phyloP scores from a whole-genome alignment of 1,139 yeast species.

The Entelexis paramagnoliae region DNA sequence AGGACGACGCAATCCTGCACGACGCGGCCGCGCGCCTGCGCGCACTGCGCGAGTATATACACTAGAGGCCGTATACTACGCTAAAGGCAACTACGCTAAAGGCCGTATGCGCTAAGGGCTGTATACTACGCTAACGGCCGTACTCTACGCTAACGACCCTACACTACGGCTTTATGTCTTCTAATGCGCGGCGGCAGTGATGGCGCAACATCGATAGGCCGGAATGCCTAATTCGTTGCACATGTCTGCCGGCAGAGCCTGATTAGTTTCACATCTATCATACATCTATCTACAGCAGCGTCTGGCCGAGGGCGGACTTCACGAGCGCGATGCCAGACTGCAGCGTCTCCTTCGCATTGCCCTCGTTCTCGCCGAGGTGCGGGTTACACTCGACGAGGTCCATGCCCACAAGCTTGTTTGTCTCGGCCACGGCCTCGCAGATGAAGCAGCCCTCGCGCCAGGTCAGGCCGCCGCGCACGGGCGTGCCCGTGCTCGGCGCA shows the following conservation, averaged over 20 bases:
- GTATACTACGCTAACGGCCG: no score
- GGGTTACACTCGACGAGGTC: constrained; percentile 96
- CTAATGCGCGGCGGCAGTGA: no score
- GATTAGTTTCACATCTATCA: no score
- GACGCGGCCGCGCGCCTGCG: constrained; percentile 72
- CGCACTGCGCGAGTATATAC: constrained; percentile 52
- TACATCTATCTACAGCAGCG: constrained; percentile 42
- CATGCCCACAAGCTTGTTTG: constrained; percentile 74
- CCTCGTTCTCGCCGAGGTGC: constrained; percentile 65
- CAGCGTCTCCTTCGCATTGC: constrained; percentile 73
- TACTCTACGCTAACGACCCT: no score
- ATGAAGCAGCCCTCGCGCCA: constrained; percentile 88
- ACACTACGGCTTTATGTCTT: no score
- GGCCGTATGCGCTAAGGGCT: no score
- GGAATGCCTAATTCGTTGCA: no score
- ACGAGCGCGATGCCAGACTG: constrained; percentile 85
- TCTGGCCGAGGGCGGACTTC: constrained; percentile 90
- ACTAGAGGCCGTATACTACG: neutral
- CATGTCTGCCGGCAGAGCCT: no score
- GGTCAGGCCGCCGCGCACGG: constrained; percentile 92
- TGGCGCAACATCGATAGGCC: no score
- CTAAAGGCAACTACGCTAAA: no score
- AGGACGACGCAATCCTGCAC: constrained; percentile 67
- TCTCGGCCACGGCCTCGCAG: constrained; percentile 83
- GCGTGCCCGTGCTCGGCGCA: constrained; percentile 97